Percentiles rank a stretch among this genome's conserved stretches.
Evolutionary conservation across 345 rosid species (phyloP).

Genomic region (Clausena lansium): DNA sequence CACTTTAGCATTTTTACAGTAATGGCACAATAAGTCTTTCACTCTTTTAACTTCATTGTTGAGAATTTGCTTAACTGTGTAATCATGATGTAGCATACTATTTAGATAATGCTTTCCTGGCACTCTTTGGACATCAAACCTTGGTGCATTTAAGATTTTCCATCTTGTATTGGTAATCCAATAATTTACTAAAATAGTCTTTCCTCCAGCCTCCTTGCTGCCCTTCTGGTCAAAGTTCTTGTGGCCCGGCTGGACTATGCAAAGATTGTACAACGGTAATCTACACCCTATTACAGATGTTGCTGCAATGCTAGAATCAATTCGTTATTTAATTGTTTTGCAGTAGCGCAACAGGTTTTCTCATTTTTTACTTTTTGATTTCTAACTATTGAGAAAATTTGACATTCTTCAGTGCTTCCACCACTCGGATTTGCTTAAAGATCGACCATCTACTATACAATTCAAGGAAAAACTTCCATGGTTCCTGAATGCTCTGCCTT

Average conservation of each 20-base stretch:
- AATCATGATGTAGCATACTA: neutral
- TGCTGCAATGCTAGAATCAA: neutral
- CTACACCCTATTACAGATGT: neutral
- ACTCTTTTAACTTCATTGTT: neutral
- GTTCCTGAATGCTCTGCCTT: slow-evolving; percentile 92
- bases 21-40: neutral
- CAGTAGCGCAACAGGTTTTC: neutral
- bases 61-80: neutral
- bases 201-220: slow-evolving; percentile 89
- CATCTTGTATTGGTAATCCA: neutral
- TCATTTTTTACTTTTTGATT: slow-evolving; percentile 8
- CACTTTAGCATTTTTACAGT: neutral
- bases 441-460: slow-evolving; percentile 82
- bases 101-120: neutral
- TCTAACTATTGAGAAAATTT: slow-evolving; percentile 13
- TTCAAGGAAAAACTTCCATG: slow-evolving; percentile 94
- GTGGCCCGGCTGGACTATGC: slow-evolving; percentile 72
- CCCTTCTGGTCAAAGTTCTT: slow-evolving; percentile 48
- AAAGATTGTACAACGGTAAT: slow-evolving; percentile 98
- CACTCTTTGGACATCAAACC: slow-evolving; percentile 2
- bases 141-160: neutral
- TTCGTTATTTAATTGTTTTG: neutral
- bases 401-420: slow-evolving; percentile 76
- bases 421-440: slow-evolving; percentile 79
- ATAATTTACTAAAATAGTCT: slow-evolving; percentile 12